Evolutionary conservation across 306 rosid genomes (phyloP), one percentile per base, ranked within the genome.

Genomic region (Spatholobus suberectus): DNA sequence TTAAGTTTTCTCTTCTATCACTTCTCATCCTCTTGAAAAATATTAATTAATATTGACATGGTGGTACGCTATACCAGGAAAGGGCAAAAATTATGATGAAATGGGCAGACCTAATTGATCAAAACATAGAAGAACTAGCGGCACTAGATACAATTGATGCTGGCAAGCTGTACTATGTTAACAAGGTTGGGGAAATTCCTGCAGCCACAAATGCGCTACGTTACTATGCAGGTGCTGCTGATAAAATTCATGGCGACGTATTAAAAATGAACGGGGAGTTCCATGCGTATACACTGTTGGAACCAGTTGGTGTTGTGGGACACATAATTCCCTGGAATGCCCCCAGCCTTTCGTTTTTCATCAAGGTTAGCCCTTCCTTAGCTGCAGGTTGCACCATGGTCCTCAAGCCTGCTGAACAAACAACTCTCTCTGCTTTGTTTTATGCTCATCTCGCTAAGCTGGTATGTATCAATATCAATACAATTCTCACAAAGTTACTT

Each of bases 151-250:
- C 89, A 17, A 61, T 94, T 14, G 95, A 94, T 70, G 94, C 78
- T 0, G 98, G 97, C 0, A 89, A 82, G 72, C 21, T 85, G 70
- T 85, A 83, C 58, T 20, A 29, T 65, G 0, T 7, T 0, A 55
- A 85, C 2, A 94, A 90, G 86, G 27, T 32, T 15, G 0, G 6
- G 0, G 97, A 85, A 70, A 82, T 94, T 52, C 95, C 98, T 2
- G 5, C 9, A 1, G 76, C 69, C 4, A 81, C 87, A n/a, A 21
- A 38, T 1, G 8, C 6, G 0, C 21, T 94, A 5, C 92, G 94
- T 15, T 92, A 94, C 87, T 94, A 92, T 40, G 98, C 97, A 1
- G 98, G 98, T 14, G 97, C 98, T 24, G 97, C 98, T 11, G 98
- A 94, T 79, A 94, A 94, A 82, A 80, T 90, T 57, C 97, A 92